phyloP scores from a whole-genome alignment of 805 yeast genomes.

The Cyberlindnera subsufficiens region DNA sequence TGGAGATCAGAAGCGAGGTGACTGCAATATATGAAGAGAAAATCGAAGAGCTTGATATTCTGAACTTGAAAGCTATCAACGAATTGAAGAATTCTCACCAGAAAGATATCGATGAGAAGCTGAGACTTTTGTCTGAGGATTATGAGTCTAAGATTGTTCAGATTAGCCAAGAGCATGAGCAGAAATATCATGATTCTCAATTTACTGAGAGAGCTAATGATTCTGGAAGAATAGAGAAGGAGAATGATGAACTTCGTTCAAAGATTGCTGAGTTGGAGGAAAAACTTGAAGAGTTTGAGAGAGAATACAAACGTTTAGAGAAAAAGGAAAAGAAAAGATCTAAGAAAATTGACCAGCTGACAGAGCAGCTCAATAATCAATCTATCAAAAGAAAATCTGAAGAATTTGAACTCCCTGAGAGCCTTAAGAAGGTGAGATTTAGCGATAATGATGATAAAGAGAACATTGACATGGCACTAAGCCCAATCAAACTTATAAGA shows the following conservation, averaged over 20 bases:
- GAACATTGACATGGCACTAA: conserved; percentile 6
- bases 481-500: conserved; percentile 7
- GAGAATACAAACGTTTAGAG: conserved; percentile 7
- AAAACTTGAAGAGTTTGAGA: conserved; percentile 7
- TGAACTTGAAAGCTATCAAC: conserved; percentile 28
- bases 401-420: background rate
- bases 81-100: conserved; percentile 25
- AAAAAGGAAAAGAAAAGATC: conserved; percentile 14
- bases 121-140: conserved; percentile 26
- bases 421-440: conserved; percentile 9
- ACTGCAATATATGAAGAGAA: conserved; percentile 28
- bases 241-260: background rate
- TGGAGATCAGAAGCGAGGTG: conserved; percentile 26
- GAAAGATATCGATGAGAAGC: conserved; percentile 25
- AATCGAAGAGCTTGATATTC: conserved; percentile 30
- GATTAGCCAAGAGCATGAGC: background rate
- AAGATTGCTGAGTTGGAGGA: conserved; percentile 1
- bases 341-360: conserved; percentile 11
- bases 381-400: conserved; percentile 16
- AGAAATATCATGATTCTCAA: background rate
- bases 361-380: conserved; percentile 1
- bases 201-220: background rate
- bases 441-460: conserved; percentile 10
- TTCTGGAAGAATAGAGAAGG: background rate
- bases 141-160: conserved; percentile 22